Evolutionary conservation across 441 rosid genomes (phyloP), one percentile per base, ranked within the genome.

Genomic region (Corymbia citriodora): DNA sequence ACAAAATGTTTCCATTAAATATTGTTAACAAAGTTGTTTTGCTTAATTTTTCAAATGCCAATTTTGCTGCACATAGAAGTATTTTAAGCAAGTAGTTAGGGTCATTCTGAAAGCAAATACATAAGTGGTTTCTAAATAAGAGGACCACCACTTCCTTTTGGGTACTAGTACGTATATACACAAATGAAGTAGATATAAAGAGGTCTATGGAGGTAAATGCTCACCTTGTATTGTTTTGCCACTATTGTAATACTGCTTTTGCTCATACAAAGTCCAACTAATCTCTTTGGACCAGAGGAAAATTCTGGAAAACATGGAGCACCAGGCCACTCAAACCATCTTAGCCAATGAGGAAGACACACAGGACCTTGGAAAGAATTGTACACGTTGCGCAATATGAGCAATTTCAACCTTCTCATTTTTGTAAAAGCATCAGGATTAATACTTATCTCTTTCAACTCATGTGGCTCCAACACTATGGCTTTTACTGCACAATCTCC

Each of bases 261-360:
- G 70, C 18, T 13, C 17, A 63, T 29, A 12, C 2, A 3, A 63
- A 63, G 33, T 29, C 70, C 70, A 1, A 29, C 9, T 63, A 63
- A 63, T 63, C 29, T 63, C 31, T 63, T 63, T 63, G 9, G 70
- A 63, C 70, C 70, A 13, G 70, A 2, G 70, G 16, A 63, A 3
- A 63, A 63, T 63, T 63, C 31, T 27, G 68, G 68, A 59, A 59
- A 4, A 5, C 0, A 11, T 11, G 31, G 15, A 61, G 68, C n/a
- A 1, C 16, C n/a, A 11, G 7, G 8, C 68, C 68, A 61, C 2
- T 25, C n/a, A 27, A 61, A 12, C 68, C 68, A 61, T 61, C 68
- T 61, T 27, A 61, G 68, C 31, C 0, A 0, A 61, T 6, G 0
- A 25, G 68, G 16, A 61, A 61, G 31, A 27, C n/a, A 61, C 0